These are phyloP conservation scores for Taiozyma sp. DNA, from an alignment of 1,139 yeast genomes.

Conservation along the genomic window DNA sequence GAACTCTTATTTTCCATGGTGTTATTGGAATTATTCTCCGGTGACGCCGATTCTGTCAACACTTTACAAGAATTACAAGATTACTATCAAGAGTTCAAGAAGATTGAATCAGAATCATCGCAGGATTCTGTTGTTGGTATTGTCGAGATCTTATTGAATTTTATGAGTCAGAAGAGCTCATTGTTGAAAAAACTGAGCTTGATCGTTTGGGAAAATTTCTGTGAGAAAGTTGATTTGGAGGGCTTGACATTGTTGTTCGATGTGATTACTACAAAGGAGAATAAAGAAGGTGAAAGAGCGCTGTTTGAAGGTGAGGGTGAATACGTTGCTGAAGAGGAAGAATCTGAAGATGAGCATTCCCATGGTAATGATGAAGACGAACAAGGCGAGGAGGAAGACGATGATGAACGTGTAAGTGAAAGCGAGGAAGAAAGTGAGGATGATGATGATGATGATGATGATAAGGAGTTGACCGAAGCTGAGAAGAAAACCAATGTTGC, in stretches of 20 bases:
- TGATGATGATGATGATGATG: constrained; percentile 28
- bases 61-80: constrained; percentile 68
- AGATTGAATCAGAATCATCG: constrained; percentile 26
- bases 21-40: constrained; percentile 71
- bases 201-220: constrained; percentile 71
- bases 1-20: constrained; percentile 78
- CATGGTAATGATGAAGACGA: constrained; percentile 23
- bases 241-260: constrained; percentile 60
- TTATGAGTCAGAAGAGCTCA: constrained; percentile 67
- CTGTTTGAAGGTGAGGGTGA: constrained; percentile 68
- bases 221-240: constrained; percentile 40
- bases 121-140: constrained; percentile 53
- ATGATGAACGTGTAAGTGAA: constrained; percentile 27
- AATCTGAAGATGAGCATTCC: constrained; percentile 30
- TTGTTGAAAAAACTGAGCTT: constrained; percentile 68
- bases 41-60: constrained; percentile 73
- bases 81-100: constrained; percentile 42
- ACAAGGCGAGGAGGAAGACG: constrained; percentile 30
- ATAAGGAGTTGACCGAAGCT: constrained; percentile 42
- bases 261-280: constrained; percentile 71
- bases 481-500: constrained; percentile 68
- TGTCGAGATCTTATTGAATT: constrained; percentile 75
- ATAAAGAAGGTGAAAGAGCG: constrained; percentile 73
- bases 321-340: constrained; percentile 36
- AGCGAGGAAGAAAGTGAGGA: constrained; percentile 30